Evolutionary conservation across 2,329 filamentous ascomycete species (phyloP), one percentile per base, ranked within the genome.

Genomic region (Aspergillus intermedius): DNA sequence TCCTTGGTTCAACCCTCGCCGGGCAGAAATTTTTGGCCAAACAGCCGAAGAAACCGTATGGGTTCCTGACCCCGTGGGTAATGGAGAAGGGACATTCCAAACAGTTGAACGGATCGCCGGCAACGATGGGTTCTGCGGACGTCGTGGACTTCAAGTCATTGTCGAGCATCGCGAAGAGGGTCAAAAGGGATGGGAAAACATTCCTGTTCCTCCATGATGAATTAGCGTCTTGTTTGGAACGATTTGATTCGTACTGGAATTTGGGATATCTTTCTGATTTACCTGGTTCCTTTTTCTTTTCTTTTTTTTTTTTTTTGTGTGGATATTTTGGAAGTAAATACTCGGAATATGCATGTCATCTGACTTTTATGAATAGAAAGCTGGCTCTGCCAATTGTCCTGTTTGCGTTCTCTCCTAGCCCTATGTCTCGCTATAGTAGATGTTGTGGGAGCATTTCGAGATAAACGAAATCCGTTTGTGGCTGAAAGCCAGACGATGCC

Each of bases 1-100:
- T 46, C 84, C 84, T 1, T 73, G 73, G 28, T 72, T 70, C 49
- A 87, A 88, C 57, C 76, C 79, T 8, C 77, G 86, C 17, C 76
- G 83, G 3, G 66, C 69, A 1, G 82, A 87, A 52, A 66, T 74
- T 46, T 75, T 80, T 41, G 85, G 83, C 13, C 69, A 83, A 46
- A 54, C 42, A 19, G 62, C 69, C 4, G 48, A 67, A 35, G 68
- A 74, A 49, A 68, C 54, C 2, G 66, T 72, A n/a, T 75, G 72
- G 72, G 56, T 71, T 28, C 49, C 63, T 13, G 57, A 72, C 48
- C 55, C 52, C 6, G 54, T 50, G 3, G 48, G 56, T 19, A 50
- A 56, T 12, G 59, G 55, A 4, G 63, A 63, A 15, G 71, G 72
- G 2, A 69, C 70, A 3, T 74, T 72, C 49, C 54, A 71, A 47